A percentile compares a stretch with the other conserved stretches of the same genome.
phyloP scores from a whole-genome alignment of 345 rosid species.

The Anacardium occidentale region DNA sequence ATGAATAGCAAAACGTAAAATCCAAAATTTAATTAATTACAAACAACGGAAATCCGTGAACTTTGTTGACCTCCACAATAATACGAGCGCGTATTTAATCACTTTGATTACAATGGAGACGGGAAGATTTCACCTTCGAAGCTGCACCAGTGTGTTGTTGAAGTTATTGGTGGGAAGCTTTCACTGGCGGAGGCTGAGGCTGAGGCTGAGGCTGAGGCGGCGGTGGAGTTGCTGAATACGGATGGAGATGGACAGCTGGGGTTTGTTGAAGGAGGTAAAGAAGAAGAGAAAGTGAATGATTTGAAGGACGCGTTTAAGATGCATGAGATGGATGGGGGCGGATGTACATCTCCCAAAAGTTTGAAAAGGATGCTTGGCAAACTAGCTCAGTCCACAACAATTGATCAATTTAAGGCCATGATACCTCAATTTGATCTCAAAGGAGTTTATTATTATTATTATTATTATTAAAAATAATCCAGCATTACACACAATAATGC shows the following conservation, averaged over 20 bases:
- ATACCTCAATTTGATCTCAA: conserved; percentile 53
- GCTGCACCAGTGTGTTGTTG: conserved; percentile 43
- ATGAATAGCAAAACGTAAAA: no score
- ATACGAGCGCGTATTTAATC: conserved; percentile 42
- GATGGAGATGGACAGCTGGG: conserved; percentile 49
- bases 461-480: conserved; percentile 15
- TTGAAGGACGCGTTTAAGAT: conserved; percentile 54
- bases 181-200: no score
- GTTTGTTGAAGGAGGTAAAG: conserved; percentile 46
- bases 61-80: no score
- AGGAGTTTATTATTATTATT: no score
- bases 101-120: conserved; percentile 44
- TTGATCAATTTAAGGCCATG: conserved; percentile 54
- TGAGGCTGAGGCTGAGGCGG: conserved; percentile 36
- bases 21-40: no score
- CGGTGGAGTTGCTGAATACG: conserved; percentile 21
- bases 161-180: conserved; percentile 36
- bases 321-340: conserved; percentile 48
- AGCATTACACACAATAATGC: background rate
- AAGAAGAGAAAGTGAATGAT: conserved; percentile 46
- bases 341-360: conserved; percentile 55
- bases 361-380: conserved; percentile 54
- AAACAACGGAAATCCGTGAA: no score
- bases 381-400: conserved; percentile 45
- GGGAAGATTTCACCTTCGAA: conserved; percentile 49